Evolutionary conservation across 805 yeast genomes (phyloP).

Genomic region (Candida yuanshanica): DNA sequence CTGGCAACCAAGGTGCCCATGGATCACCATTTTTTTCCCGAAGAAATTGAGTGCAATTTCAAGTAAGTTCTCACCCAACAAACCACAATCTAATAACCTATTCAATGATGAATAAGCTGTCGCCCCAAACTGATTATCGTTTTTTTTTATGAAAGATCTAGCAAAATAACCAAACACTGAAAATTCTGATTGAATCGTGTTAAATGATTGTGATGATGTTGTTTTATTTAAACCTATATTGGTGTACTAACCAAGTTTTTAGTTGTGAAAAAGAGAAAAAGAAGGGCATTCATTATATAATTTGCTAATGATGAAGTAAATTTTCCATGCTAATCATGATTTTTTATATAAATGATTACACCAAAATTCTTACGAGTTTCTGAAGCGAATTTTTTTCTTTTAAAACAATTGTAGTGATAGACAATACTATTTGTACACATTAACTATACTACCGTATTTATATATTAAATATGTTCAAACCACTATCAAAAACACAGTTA

Average conservation of each 20-base stretch:
- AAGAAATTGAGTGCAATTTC: neutral
- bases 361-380: constrained; percentile 13
- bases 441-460: neutral
- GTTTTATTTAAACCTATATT: no score
- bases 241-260: no score
- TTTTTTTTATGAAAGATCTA: constrained; percentile 25
- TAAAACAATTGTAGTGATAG: no score
- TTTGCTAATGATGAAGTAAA: constrained; percentile 20
- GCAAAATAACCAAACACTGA: constrained; percentile 28
- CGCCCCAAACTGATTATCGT: constrained; percentile 30
- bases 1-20: no score
- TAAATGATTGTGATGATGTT: neutral
- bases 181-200: constrained; percentile 21
- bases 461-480: constrained; percentile 9
- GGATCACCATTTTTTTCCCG: neutral
- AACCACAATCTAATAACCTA: neutral
- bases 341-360: constrained; percentile 17
- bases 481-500: constrained; percentile 1
- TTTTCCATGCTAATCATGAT: constrained; percentile 26
- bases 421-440: neutral
- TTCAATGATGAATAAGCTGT: constrained; percentile 22
- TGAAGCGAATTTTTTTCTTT: constrained; percentile 12
- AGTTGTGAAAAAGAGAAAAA: no score
- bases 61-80: neutral
- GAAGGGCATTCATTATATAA: no score